Evolutionary conservation across 208 protist genomes (phyloP).

Genomic region (Leishmania major): DNA sequence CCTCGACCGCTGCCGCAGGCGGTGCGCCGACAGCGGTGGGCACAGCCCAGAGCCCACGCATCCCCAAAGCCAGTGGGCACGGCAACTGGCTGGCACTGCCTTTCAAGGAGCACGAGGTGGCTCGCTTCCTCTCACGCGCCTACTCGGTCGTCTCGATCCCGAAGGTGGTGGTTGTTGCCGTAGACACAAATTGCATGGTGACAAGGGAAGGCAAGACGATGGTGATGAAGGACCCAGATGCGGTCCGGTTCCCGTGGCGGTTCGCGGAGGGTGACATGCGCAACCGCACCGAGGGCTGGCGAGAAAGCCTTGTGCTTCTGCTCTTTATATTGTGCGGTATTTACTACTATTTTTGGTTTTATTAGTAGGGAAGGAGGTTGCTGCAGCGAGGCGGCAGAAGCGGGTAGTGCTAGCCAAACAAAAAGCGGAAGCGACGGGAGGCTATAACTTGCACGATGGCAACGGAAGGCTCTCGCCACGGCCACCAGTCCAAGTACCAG

Average conservation of each 20-base stretch:
- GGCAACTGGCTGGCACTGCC: slow-evolving; percentile 58
- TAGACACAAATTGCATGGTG: slow-evolving; percentile 41
- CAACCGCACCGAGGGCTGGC: background rate
- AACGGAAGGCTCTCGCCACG: background rate
- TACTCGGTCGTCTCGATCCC: slow-evolving; percentile 46
- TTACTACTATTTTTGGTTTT: slow-evolving; percentile 32
- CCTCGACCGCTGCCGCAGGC: background rate
- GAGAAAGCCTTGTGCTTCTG: slow-evolving; percentile 11
- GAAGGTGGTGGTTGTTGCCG: slow-evolving; percentile 45
- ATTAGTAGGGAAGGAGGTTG: background rate
- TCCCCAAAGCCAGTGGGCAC: slow-evolving; percentile 36
- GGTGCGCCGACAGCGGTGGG: background rate
- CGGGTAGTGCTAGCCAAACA: background rate
- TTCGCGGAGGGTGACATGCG: slow-evolving; percentile 32
- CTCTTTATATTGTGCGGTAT: slow-evolving; percentile 11
- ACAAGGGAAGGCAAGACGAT: slow-evolving; percentile 39
- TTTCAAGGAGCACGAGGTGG: slow-evolving; percentile 40
- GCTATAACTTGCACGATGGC: background rate
- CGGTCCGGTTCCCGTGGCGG: slow-evolving; percentile 48
- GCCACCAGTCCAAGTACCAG: background rate
- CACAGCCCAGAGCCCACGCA: slow-evolving; percentile 2
- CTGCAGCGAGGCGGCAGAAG: background rate
- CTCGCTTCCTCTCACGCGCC: slow-evolving; percentile 23
- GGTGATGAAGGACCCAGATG: slow-evolving; percentile 40
- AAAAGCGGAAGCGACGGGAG: background rate